Evolutionary conservation across 2,329 filamentous ascomycete species (phyloP).

Genomic region (Penicillium sp.): DNA sequence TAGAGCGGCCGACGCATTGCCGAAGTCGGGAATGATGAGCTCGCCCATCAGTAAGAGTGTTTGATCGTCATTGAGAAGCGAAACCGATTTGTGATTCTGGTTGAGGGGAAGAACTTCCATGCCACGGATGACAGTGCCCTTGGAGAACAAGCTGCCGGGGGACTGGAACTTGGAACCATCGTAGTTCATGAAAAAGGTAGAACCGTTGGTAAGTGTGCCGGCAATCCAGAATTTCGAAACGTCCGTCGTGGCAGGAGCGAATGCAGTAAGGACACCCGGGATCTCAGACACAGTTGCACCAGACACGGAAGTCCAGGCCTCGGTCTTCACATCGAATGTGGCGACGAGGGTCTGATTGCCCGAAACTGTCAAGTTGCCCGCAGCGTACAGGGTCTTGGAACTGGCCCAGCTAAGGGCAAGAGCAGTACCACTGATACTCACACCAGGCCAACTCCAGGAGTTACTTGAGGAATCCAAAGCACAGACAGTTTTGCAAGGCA

Average conservation of each 20-base stretch:
- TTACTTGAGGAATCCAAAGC: slow-evolving; percentile 68
- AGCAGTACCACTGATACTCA: slow-evolving; percentile 68
- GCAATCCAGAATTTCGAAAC: slow-evolving; percentile 78
- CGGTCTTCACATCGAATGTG: slow-evolving; percentile 67
- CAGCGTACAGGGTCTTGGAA: slow-evolving; percentile 69
- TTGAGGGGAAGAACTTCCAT: slow-evolving; percentile 78
- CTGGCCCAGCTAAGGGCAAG: slow-evolving; percentile 74
- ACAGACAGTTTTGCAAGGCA: slow-evolving; percentile 81
- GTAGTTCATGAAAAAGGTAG: slow-evolving; percentile 78
- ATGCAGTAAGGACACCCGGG: slow-evolving; percentile 75
- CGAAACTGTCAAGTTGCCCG: slow-evolving; percentile 71
- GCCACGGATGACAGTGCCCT: slow-evolving; percentile 69
- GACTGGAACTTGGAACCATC: slow-evolving; percentile 71
- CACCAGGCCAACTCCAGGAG: slow-evolving; percentile 80
- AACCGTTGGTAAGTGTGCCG: slow-evolving; percentile 67
- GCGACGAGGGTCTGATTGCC: slow-evolving; percentile 68
- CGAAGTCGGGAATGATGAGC: slow-evolving; percentile 72
- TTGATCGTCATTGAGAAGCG: slow-evolving; percentile 66
- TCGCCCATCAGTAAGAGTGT: slow-evolving; percentile 82
- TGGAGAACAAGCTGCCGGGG: slow-evolving; percentile 62
- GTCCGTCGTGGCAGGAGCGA: slow-evolving; percentile 72
- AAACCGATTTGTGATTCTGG: slow-evolving; percentile 63
- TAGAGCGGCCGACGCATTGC: slow-evolving; percentile 79
- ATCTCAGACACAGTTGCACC: slow-evolving; percentile 56
- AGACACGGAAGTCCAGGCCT: slow-evolving; percentile 62